phyloP scores from a whole-genome alignment of 2,329 filamentous ascomycete species.

The Xylaria sp. region DNA sequence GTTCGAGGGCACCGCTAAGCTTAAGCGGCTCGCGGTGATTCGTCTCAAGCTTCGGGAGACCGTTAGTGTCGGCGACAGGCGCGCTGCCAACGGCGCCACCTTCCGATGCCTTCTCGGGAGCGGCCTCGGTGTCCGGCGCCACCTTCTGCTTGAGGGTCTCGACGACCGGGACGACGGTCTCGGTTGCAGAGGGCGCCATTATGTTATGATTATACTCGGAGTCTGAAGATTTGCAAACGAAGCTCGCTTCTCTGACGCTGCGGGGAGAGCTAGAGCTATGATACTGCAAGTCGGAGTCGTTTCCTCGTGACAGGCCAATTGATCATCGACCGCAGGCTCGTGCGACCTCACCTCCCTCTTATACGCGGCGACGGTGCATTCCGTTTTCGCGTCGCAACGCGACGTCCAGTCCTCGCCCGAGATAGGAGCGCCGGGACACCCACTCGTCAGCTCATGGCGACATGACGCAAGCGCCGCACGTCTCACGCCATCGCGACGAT shows the following conservation, averaged over 20 bases:
- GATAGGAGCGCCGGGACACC: slow-evolving; percentile 12
- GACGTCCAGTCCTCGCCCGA: slow-evolving; percentile 4
- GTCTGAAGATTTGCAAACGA: too few relatives aligned
- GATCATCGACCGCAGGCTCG: neutral
- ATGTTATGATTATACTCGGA: neutral
- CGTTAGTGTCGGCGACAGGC: slow-evolving; percentile 16
- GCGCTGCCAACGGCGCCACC: slow-evolving; percentile 26
- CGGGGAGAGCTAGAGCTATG: too few relatives aligned
- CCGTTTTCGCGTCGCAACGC: neutral
- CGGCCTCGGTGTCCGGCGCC: slow-evolving; percentile 1
- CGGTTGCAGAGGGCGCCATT: slow-evolving; percentile 39
- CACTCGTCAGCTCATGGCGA: slow-evolving; percentile 10
- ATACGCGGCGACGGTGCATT: slow-evolving; percentile 1
- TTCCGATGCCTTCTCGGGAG: slow-evolving; percentile 19
- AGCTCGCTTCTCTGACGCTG: too few relatives aligned
- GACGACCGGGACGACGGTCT: slow-evolving; percentile 31
- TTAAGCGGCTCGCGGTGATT: slow-evolving; percentile 49
- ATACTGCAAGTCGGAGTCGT: neutral
- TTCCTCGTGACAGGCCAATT: neutral
- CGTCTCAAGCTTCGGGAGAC: slow-evolving; percentile 33
- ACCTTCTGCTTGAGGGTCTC: slow-evolving; percentile 37
- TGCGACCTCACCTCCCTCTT: slow-evolving; percentile 12
- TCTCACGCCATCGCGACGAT: slow-evolving; percentile 27
- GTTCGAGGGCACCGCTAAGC: slow-evolving; percentile 56
- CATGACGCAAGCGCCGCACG: slow-evolving; percentile 24